Evolutionary conservation across 169 alveolate species (phyloP).

Genomic region (Condylostoma magnum): DNA sequence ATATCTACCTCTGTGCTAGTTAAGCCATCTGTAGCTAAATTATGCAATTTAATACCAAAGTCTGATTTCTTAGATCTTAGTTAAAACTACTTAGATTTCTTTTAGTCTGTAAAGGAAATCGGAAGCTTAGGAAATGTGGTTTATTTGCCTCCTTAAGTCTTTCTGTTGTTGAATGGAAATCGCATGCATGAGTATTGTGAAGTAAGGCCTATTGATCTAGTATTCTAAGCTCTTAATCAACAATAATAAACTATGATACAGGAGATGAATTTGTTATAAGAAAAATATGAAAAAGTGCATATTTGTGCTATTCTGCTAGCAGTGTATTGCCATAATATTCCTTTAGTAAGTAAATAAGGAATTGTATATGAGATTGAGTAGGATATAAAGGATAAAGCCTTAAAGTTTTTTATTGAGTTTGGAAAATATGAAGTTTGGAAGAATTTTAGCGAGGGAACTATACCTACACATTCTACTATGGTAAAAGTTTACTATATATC

Average conservation of each 20-base stretch:
- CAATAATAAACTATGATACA: background rate
- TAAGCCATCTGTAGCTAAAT: background rate
- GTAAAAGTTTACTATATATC: conserved; percentile 13
- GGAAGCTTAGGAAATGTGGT: background rate
- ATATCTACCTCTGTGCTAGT: background rate
- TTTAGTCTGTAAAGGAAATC: background rate
- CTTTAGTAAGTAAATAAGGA: no score
- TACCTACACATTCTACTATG: no score
- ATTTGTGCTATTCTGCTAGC: conserved; percentile 9
- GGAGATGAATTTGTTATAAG: background rate
- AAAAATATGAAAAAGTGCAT: conserved; percentile 10
- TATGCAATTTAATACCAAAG: conserved; percentile 4
- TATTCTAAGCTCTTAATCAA: background rate
- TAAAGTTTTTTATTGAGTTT: no score
- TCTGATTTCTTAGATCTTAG: background rate
- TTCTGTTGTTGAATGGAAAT: background rate
- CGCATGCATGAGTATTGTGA: background rate
- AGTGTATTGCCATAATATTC: no score
- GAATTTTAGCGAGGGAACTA: no score
- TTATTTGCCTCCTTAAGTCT: conserved; percentile 13
- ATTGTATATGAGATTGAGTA: no score
- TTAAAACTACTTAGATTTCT: background rate
- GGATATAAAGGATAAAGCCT: no score
- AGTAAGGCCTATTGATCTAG: conserved; percentile 20
- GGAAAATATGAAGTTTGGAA: no score